A percentile compares a stretch with the other conserved stretches of the same genome.
phyloP scores from a whole-genome alignment of 331 rosid species.

The Malus hybrid region DNA sequence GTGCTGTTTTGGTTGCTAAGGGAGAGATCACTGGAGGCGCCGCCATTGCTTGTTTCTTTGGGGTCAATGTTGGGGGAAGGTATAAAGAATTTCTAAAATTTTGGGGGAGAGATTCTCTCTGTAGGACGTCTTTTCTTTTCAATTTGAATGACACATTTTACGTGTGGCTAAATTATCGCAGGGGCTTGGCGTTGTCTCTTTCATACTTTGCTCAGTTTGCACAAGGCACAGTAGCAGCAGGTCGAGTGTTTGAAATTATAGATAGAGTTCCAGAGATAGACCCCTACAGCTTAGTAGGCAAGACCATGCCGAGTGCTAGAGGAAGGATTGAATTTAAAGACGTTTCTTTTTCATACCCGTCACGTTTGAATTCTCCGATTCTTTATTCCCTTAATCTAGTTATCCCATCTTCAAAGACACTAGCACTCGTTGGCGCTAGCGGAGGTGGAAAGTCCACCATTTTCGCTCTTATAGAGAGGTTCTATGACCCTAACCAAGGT shows the following conservation, averaged over 20 bases:
- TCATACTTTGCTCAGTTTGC: slow-evolving; percentile 83
- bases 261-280: slow-evolving; percentile 85
- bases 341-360: slow-evolving; percentile 63
- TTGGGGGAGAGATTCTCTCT: no score
- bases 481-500: slow-evolving; percentile 76
- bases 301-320: slow-evolving; percentile 33
- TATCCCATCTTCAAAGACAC: slow-evolving; percentile 57
- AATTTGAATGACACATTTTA: neutral
- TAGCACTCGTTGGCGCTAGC: slow-evolving; percentile 78
- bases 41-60: slow-evolving; percentile 91
- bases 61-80: slow-evolving; percentile 88
- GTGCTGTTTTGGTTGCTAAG: slow-evolving; percentile 46
- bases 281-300: slow-evolving; percentile 58
- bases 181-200: slow-evolving; percentile 83
- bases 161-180: slow-evolving; percentile 7
- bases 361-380: slow-evolving; percentile 57
- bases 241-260: slow-evolving; percentile 62
- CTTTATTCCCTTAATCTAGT: slow-evolving; percentile 53
- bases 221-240: slow-evolving; percentile 85
- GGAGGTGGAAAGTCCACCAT: slow-evolving; percentile 95
- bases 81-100: neutral
- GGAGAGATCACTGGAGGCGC: slow-evolving; percentile 61
- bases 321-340: slow-evolving; percentile 72
- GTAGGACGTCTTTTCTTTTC: neutral
- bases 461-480: slow-evolving; percentile 84